Conservation (phyloP, 2,329 filamentous ascomycete genomes). For the Aspergillus sp. region DNA sequence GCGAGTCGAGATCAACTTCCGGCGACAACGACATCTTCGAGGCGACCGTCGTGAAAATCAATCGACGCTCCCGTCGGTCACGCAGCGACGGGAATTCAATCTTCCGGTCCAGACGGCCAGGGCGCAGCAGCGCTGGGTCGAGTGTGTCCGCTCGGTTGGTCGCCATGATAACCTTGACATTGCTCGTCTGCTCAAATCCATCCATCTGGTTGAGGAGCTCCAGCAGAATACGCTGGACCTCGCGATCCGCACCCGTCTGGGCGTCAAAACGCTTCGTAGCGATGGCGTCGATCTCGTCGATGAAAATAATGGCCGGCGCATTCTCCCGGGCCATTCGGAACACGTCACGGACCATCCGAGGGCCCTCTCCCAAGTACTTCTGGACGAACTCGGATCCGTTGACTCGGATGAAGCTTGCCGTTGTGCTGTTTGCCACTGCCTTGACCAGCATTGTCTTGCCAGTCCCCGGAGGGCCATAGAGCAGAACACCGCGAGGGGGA, state of each 20-base stretch:
- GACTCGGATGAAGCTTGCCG: conserved; percentile 94
- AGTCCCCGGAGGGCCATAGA: conserved; percentile 92
- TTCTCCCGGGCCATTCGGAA: conserved; percentile 99
- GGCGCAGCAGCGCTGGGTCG: conserved; percentile 86
- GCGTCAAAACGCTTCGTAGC: conserved; percentile 99
- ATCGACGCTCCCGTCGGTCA: conserved; percentile 83
- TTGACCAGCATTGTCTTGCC: conserved; percentile 98
- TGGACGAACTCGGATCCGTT: conserved; percentile 98
- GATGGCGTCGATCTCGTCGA: conserved; percentile 98
- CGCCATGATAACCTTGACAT: conserved; percentile 99
- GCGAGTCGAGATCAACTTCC: conserved; percentile 88
- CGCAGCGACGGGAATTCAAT: conserved; percentile 96
- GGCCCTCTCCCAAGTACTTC: conserved; percentile 95
- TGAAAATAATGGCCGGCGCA: conserved; percentile 97
- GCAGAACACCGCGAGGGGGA: conserved; percentile 86
- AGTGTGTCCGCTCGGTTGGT: conserved; percentile 97
- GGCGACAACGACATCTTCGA: conserved; percentile 94
- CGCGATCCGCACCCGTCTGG: conserved; percentile 92
- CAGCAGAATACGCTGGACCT: conserved; percentile 95
- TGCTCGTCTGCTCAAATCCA: conserved; percentile 96
- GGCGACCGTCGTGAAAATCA: conserved; percentile 97
- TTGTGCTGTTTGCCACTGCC: conserved; percentile 96
- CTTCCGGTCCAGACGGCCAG: conserved; percentile 91
- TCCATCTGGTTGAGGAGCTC: conserved; percentile 99
- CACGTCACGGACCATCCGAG: conserved; percentile 96